phyloP scores from a whole-genome alignment of 805 yeast species.

The Kuraishia hungarica region DNA sequence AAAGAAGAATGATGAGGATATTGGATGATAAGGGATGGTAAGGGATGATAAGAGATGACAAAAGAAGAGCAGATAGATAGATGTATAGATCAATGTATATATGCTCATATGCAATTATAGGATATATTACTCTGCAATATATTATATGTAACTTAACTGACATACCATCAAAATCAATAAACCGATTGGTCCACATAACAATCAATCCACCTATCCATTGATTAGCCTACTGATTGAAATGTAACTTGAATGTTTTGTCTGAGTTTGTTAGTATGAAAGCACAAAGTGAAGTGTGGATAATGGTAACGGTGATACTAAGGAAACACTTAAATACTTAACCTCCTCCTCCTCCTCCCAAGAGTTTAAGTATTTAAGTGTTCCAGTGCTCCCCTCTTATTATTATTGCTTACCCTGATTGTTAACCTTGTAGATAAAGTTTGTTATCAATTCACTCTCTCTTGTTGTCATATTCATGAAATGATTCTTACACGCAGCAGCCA shows the following conservation, averaged over 20 bases:
- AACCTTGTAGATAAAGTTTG: constrained; percentile 82
- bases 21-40: too few species aligned
- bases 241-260: constrained; percentile 29
- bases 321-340: too few species aligned
- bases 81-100: background rate
- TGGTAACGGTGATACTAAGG: background rate
- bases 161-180: too few species aligned
- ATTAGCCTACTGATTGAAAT: constrained; percentile 5
- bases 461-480: constrained; percentile 53
- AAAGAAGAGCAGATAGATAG: too few species aligned
- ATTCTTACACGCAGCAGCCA: constrained; percentile 51
- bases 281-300: background rate
- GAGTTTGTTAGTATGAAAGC: background rate
- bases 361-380: too few species aligned
- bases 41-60: too few species aligned
- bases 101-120: background rate
- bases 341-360: too few species aligned
- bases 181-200: too few species aligned
- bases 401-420: constrained; percentile 46
- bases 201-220: too few species aligned
- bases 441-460: constrained; percentile 79
- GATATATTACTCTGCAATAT: too few species aligned
- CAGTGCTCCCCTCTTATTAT: too few species aligned
- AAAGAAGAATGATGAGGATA: constrained; percentile 8
- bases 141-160: too few species aligned